Conservation (phyloP, 352 stramenopile genomes). For the Globisporangium carolinianum region DNA sequence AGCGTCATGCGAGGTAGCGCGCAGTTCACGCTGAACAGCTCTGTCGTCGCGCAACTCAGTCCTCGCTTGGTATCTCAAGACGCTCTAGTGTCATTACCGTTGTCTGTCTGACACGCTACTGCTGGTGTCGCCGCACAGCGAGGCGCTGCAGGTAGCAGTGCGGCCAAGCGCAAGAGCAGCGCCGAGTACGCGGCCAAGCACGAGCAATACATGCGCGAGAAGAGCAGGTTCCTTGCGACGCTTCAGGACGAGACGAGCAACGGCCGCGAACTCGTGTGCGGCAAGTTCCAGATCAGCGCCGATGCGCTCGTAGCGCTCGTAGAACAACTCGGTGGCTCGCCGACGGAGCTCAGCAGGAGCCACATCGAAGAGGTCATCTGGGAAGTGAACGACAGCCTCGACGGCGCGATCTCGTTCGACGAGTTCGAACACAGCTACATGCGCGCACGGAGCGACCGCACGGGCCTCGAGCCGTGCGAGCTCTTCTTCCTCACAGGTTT, state of each 20-base stretch:
- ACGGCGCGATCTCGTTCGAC: constrained; percentile 63
- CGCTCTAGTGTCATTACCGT: too few species aligned
- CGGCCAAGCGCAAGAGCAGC: constrained; percentile 14
- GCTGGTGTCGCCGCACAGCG: too few species aligned
- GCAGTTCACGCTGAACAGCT: too few species aligned
- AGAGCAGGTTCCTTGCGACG: constrained; percentile 34
- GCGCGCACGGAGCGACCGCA: constrained; percentile 49
- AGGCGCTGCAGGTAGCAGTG: too few species aligned
- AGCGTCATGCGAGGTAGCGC: constrained; percentile 3
- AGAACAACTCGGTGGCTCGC: constrained; percentile 47
- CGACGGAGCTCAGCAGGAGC: constrained; percentile 26
- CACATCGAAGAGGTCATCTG: constrained; percentile 67
- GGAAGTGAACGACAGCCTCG: constrained; percentile 76
- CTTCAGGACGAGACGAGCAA: constrained; percentile 54
- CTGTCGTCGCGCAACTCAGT: too few species aligned
- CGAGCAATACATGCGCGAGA: constrained; percentile 30
- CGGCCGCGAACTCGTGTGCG: constrained; percentile 43
- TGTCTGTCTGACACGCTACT: too few species aligned
- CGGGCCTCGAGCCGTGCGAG: constrained; percentile 61
- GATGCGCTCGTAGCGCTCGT: constrained; percentile 45
- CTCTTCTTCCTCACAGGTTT: constrained; percentile 82
- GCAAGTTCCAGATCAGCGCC: constrained; percentile 42
- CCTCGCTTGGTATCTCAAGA: too few species aligned
- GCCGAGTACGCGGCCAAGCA: constrained; percentile 32
- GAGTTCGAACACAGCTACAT: constrained; percentile 76